A percentile compares a stretch with the other conserved stretches of the same genome.
Conservation (phyloP, 1,139 yeast species). For the Komagataea norvegica region DNA sequence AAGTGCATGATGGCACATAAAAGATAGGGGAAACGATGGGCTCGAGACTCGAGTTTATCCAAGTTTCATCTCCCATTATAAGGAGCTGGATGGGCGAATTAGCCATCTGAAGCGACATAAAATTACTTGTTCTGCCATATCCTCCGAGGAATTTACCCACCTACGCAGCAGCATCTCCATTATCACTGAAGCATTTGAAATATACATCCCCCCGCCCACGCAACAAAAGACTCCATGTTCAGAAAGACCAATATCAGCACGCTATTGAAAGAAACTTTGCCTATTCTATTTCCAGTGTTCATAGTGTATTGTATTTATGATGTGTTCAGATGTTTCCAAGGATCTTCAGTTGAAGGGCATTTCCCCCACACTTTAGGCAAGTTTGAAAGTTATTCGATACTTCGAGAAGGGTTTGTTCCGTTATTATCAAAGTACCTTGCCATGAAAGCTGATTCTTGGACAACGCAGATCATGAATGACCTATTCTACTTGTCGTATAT, state of each 20-base stretch:
- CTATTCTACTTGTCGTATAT: slow-evolving; percentile 9
- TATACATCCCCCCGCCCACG: not conserved
- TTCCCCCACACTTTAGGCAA: slow-evolving; percentile 14
- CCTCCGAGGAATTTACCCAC: too few relatives aligned
- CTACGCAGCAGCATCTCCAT: too few relatives aligned
- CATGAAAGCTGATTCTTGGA: not conserved
- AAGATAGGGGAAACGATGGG: slow-evolving; percentile 1
- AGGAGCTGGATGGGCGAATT: too few relatives aligned
- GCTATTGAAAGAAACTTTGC: slow-evolving; percentile 16
- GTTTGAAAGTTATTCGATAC: slow-evolving; percentile 16
- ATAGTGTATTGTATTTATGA: slow-evolving; percentile 19
- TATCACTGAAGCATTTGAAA: too few relatives aligned
- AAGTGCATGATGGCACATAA: not conserved
- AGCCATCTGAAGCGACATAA: too few relatives aligned
- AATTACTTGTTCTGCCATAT: too few relatives aligned
- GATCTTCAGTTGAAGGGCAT: slow-evolving; percentile 10
- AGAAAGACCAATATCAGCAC: slow-evolving; percentile 5
- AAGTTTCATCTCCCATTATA: too few relatives aligned
- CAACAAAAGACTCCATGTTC: slow-evolving; percentile 1
- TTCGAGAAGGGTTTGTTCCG: slow-evolving; percentile 18
- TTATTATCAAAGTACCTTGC: slow-evolving; percentile 2
- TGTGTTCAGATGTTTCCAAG: slow-evolving; percentile 8
- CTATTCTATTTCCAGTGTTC: slow-evolving; percentile 17
- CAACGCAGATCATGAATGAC: slow-evolving; percentile 4
- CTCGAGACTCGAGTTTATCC: too few relatives aligned